phyloP scores from a whole-genome alignment of 176 grass and related monocot species.

The Aegilops umbellulata region DNA sequence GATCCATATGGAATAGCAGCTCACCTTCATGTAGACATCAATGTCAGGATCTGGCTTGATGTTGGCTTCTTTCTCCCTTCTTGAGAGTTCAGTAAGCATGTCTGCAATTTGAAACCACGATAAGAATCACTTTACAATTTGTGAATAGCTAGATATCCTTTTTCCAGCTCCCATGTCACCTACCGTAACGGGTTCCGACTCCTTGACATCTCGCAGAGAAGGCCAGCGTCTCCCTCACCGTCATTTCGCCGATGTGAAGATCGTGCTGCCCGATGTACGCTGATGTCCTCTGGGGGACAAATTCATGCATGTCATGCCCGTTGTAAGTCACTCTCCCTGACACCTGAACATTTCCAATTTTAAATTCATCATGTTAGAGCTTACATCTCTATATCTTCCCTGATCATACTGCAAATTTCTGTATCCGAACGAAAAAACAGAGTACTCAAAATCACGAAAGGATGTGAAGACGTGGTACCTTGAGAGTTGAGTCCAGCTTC shows the following conservation, averaged over 20 bases:
- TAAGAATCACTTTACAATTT: constrained; percentile 9
- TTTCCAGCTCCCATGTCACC: background rate
- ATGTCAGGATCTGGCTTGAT: constrained; percentile 90
- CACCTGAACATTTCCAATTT: constrained; percentile 44
- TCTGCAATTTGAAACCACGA: constrained; percentile 44
- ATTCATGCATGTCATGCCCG: constrained; percentile 90
- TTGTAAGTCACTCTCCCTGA: constrained; percentile 82
- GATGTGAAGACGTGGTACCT: constrained; percentile 33
- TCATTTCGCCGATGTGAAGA: constrained; percentile 85
- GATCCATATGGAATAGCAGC: background rate
- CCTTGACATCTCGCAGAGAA: constrained; percentile 92
- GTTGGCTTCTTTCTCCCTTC: constrained; percentile 87
- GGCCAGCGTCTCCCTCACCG: constrained; percentile 73
- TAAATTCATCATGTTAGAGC: constrained; percentile 5
- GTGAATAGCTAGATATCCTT: background rate
- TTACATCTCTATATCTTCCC: background rate
- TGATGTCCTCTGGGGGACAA: constrained; percentile 81
- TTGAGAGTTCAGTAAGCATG: constrained; percentile 87
- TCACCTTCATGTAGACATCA: constrained; percentile 96
- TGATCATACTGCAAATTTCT: background rate
- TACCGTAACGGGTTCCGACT: constrained; percentile 96
- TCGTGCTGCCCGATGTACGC: constrained; percentile 91
- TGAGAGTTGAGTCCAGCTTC: constrained; percentile 75
- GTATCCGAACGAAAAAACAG: background rate
- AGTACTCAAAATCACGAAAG: background rate